Percentiles rank a stretch among this genome's conserved stretches.
phyloP scores from a whole-genome alignment of 1,139 yeast genomes.

The Taphrina confusa region DNA sequence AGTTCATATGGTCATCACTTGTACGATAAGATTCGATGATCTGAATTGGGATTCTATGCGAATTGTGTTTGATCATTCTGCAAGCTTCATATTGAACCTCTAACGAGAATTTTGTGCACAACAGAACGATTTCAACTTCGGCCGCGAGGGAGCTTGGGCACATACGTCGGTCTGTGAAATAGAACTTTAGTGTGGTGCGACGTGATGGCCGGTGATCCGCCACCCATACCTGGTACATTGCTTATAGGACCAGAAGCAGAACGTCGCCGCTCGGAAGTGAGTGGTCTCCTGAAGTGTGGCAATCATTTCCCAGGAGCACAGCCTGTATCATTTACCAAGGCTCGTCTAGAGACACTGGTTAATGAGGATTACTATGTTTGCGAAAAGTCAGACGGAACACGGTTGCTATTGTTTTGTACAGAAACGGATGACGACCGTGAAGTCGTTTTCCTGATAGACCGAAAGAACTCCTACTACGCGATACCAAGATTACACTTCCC shows the following conservation, averaged over 20 bases:
- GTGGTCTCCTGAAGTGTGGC: conserved; percentile 17
- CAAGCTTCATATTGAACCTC: no score
- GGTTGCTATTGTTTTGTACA: conserved; percentile 77
- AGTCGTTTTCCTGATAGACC: conserved; percentile 67
- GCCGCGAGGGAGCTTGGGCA: no score
- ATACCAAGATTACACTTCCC: conserved; percentile 82
- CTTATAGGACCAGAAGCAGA: conserved; percentile 23
- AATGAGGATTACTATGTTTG: conserved; percentile 73
- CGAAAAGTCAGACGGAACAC: conserved; percentile 91
- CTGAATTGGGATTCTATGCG: no score
- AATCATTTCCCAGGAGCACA: conserved; percentile 65
- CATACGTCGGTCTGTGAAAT: no score
- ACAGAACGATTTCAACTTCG: no score
- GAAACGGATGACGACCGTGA: conserved; percentile 52
- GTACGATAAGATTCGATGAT: no score
- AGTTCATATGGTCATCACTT: no score
- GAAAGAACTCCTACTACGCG: conserved; percentile 82
- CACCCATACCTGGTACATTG: conserved; percentile 22
- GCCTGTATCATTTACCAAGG: conserved; percentile 84
- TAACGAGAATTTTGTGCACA: no score
- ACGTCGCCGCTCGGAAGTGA: conserved; percentile 2
- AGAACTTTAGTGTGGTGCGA: no score
- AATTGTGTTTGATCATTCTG: no score
- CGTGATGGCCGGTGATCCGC: conserved; percentile 24
- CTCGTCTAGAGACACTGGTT: conserved; percentile 63